Conservation (phyloP, 1,284 basidiomycete species). For the Irpex lacteus region DNA sequence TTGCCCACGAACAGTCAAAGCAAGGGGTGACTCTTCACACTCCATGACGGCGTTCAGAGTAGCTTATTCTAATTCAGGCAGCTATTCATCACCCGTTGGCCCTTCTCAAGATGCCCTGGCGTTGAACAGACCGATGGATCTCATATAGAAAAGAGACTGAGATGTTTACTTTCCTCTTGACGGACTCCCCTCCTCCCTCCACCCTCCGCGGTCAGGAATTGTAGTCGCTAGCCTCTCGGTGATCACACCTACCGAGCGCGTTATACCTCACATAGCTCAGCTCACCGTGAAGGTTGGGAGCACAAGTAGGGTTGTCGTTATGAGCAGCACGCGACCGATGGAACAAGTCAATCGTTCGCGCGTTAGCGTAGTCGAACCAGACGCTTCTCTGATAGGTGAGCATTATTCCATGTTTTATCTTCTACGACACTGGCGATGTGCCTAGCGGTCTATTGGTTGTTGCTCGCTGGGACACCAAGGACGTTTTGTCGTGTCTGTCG, state of each 20-base stretch:
- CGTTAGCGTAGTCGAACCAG: background rate
- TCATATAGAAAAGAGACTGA: background rate
- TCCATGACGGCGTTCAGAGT: background rate
- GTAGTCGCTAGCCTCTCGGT: background rate
- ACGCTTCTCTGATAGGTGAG: background rate
- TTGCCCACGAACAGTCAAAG: background rate
- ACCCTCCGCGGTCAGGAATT: background rate
- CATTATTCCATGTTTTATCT: background rate
- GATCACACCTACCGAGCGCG: background rate
- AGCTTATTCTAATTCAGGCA: background rate
- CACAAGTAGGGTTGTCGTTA: background rate
- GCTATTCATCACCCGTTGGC: background rate
- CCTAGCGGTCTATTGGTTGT: background rate
- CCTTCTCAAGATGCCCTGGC: background rate
- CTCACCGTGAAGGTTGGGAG: background rate
- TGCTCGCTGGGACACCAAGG: background rate
- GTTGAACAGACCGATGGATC: background rate
- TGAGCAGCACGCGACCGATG: background rate
- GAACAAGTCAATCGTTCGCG: background rate
- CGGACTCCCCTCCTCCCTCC: background rate
- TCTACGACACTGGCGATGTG: background rate
- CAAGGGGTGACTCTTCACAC: background rate
- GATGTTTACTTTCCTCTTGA: background rate
- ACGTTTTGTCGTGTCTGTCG: background rate
- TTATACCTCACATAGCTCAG: background rate